phyloP scores from a whole-genome alignment of 108 stramenopile genomes.

The Pseudonitzschia delicatissima region DNA sequence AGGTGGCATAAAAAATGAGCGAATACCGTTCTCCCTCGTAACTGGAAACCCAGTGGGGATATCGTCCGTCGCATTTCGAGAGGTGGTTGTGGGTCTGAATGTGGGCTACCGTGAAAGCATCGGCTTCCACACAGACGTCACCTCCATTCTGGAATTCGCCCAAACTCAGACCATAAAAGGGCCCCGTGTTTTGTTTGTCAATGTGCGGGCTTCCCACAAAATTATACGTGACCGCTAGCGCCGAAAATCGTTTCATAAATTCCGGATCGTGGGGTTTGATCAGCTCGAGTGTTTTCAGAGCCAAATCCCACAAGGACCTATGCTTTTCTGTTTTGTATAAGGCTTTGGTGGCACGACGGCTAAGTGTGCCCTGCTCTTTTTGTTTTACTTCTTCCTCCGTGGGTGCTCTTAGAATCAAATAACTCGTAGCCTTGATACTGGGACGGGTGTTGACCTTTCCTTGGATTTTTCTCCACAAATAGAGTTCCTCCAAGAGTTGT shows the following conservation, averaged over 20 bases:
- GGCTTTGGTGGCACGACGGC: background rate
- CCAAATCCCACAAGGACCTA: background rate
- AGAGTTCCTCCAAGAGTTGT: background rate
- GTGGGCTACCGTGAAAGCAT: conserved; percentile 40
- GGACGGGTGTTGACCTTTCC: conserved; percentile 11
- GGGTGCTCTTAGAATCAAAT: conserved; percentile 5
- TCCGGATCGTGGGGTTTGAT: conserved; percentile 29
- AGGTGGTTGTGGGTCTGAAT: conserved; percentile 48
- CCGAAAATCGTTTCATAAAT: conserved; percentile 50
- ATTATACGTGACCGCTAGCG: conserved; percentile 58
- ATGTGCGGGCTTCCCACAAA: conserved; percentile 69
- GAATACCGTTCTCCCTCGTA: conserved; percentile 45
- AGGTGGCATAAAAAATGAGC: conserved; percentile 39
- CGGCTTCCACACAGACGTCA: conserved; percentile 49
- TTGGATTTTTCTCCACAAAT: background rate
- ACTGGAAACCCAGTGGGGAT: conserved; percentile 64
- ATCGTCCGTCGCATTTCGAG: conserved; percentile 68
- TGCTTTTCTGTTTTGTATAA: background rate
- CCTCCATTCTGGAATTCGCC: conserved; percentile 37
- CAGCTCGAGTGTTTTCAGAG: background rate
- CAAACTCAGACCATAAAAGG: conserved; percentile 66
- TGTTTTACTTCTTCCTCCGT: background rate
- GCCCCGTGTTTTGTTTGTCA: conserved; percentile 59
- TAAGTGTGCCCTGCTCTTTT: background rate
- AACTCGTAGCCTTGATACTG: background rate